Evolutionary conservation across 306 rosid species (phyloP).

Genomic region (Pyrus communis): DNA sequence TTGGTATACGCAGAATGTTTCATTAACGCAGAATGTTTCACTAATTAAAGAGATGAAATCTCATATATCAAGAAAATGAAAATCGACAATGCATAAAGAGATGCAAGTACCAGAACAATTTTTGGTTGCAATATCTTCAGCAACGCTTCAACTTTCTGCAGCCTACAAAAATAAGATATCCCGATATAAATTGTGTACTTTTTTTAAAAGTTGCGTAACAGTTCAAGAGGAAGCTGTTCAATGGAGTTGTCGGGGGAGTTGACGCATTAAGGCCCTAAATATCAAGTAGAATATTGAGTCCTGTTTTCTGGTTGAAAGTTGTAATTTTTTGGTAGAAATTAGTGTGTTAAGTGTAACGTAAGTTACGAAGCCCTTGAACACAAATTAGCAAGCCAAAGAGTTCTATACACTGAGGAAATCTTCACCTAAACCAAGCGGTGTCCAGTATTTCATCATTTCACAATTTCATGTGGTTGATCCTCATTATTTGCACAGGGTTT

Average conservation of each 20-base stretch:
- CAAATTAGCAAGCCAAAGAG: not conserved
- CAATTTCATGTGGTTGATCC: not conserved
- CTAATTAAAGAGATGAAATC: constrained; percentile 1
- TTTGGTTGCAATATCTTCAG: constrained; percentile 57
- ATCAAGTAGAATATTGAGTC: not conserved
- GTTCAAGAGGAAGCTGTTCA: not conserved
- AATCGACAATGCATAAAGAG: not conserved
- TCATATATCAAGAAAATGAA: not conserved
- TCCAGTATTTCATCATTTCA: not conserved
- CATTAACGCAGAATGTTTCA: constrained; percentile 21
- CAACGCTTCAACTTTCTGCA: constrained; percentile 48
- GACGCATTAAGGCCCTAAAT: not conserved
- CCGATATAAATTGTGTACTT: constrained; percentile 4
- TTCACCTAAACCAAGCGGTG: not conserved
- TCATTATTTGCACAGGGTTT: not conserved
- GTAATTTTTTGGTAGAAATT: too few species aligned
- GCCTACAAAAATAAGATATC: constrained; percentile 32
- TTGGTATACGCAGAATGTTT: constrained; percentile 37
- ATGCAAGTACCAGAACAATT: constrained; percentile 45
- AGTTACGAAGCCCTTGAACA: too few species aligned
- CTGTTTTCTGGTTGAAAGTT: not conserved
- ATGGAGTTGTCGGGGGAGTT: not conserved
- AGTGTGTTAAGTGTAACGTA: too few species aligned
- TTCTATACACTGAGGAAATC: not conserved
- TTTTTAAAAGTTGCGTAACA: not conserved